These are phyloP conservation scores for Lippia alba DNA, from an alignment of 305 asterid species.

Conservation along the genomic window DNA sequence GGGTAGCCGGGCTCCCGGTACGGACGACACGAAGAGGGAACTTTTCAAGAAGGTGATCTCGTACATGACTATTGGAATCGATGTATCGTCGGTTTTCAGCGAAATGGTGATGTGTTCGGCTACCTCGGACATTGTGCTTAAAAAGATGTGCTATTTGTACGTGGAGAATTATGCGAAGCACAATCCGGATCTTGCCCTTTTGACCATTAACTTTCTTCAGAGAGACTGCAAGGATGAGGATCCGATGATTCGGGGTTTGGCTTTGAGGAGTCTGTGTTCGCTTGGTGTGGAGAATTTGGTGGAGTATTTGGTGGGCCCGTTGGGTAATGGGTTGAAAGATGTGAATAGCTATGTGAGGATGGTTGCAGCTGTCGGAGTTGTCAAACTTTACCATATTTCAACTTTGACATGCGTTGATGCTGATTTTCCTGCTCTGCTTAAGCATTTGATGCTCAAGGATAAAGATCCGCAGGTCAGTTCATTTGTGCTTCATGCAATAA, in stretches of 20 bases:
- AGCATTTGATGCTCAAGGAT: conserved; percentile 94
- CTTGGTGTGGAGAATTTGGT: conserved; percentile 96
- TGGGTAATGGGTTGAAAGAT: conserved; percentile 89
- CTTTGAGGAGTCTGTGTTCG: conserved; percentile 96
- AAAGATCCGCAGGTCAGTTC: conserved; percentile 88
- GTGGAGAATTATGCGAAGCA: conserved; percentile 96
- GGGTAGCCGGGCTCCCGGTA: conserved; percentile 94
- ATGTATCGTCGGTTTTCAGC: conserved; percentile 93
- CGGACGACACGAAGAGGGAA: conserved; percentile 91
- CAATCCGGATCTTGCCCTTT: conserved; percentile 96
- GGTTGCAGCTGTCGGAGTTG: conserved; percentile 88
- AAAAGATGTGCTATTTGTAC: conserved; percentile 97
- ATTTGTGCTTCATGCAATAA: conserved; percentile 23
- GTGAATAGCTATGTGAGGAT: conserved; percentile 90
- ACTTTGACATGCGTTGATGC: conserved; percentile 90
- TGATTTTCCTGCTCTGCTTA: conserved; percentile 82
- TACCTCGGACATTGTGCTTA: conserved; percentile 94
- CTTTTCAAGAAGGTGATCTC: conserved; percentile 96
- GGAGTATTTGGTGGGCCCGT: conserved; percentile 96
- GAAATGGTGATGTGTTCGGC: conserved; percentile 99
- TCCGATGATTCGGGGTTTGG: conserved; percentile 99
- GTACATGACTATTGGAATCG: conserved; percentile 97
- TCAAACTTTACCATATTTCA: conserved; percentile 92
- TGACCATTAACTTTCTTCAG: conserved; percentile 97
- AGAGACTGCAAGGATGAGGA: conserved; percentile 99